These are phyloP conservation scores for Camelina sativa DNA, from an alignment of 345 rosid species.

Conservation along the genomic window DNA sequence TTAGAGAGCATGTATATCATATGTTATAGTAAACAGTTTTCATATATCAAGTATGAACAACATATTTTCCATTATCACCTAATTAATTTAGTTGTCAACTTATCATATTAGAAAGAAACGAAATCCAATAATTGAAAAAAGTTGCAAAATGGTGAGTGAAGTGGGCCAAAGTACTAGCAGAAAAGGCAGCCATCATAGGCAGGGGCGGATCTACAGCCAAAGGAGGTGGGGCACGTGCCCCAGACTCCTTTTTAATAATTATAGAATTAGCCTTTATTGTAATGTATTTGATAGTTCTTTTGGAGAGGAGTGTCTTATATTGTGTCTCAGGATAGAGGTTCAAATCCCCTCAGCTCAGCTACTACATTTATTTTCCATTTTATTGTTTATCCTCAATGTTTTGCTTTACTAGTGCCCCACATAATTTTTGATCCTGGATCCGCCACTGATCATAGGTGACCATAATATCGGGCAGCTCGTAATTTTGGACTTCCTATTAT, in stretches of 20 bases:
- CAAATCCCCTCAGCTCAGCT: no score
- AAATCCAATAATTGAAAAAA: constrained; percentile 24
- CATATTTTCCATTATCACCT: background rate
- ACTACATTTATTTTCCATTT: no score
- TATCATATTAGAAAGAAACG: background rate
- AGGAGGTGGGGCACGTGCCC: no score
- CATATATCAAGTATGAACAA: background rate
- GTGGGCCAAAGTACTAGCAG: constrained; percentile 37
- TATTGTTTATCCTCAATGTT: no score
- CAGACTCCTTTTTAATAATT: no score
- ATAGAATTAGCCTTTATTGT: no score
- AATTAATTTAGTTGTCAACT: background rate
- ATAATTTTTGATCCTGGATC: no score
- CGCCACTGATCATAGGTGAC: constrained; percentile 31
- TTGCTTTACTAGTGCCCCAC: no score
- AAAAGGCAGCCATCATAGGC: constrained; percentile 45
- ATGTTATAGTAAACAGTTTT: background rate
- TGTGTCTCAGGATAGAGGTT: no score
- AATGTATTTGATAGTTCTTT: no score
- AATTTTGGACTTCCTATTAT: constrained; percentile 23
- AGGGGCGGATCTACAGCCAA: no score
- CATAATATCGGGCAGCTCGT: constrained; percentile 26
- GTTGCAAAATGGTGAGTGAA: constrained; percentile 24
- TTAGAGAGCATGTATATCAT: background rate
- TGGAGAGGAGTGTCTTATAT: no score